phyloP scores from a whole-genome alignment of 306 rosid species.

The Argentina anserina region DNA sequence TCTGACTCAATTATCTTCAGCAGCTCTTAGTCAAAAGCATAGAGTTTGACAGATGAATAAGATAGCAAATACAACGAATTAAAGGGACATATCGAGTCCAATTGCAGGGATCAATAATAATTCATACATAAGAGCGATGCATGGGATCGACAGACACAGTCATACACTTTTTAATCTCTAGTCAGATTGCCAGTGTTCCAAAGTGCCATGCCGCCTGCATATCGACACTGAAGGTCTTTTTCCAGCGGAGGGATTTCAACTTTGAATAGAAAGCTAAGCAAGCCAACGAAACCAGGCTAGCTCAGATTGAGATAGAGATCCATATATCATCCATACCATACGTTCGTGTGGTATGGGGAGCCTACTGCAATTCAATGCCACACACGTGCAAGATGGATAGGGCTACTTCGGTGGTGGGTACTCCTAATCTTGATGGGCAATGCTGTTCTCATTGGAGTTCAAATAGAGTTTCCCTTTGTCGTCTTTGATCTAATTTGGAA shows the following conservation, averaged over 20 bases:
- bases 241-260: conserved; percentile 6
- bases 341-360: not conserved
- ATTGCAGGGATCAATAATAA: conserved; percentile 2
- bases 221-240: conserved; percentile 24
- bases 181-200: conserved; percentile 5
- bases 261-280: not conserved
- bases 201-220: conserved; percentile 11
- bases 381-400: conserved; percentile 41
- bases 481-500: not conserved
- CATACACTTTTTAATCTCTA: not conserved
- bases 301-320: conserved; percentile 26
- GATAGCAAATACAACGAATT: not conserved
- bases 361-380: conserved; percentile 25
- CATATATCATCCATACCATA: not conserved
- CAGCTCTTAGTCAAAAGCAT: not conserved
- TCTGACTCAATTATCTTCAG: not conserved
- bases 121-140: conserved; percentile 7
- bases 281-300: conserved; percentile 35
- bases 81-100: not conserved
- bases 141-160: not conserved
- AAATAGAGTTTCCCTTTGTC: not conserved
- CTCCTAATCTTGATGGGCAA: not conserved
- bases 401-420: conserved; percentile 5
- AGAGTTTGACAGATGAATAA: not conserved
- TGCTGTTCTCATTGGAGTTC: conserved; percentile 18